Percentiles rank a stretch among this genome's conserved stretches.
phyloP scores from a whole-genome alignment of 75 land plant genomes.

The Picea glauca region DNA sequence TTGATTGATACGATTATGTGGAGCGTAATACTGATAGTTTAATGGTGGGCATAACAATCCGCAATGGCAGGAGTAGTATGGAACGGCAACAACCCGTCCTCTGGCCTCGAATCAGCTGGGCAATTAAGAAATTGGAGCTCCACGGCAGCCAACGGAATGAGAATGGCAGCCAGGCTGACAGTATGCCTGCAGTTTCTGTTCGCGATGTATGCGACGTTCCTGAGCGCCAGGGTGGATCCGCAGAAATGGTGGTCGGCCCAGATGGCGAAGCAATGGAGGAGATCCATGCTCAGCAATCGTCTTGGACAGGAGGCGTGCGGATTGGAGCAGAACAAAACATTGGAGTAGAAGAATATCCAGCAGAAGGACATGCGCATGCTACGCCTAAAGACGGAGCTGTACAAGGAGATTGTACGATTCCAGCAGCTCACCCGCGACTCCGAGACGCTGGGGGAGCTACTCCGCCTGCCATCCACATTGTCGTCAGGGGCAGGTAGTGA shows the following conservation, averaged over 20 bases:
- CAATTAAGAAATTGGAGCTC: background rate
- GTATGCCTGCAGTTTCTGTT: slow-evolving; percentile 67
- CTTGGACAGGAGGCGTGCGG: slow-evolving; percentile 14
- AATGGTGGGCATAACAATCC: no score
- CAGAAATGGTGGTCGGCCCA: slow-evolving; percentile 61
- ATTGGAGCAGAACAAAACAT: slow-evolving; percentile 20
- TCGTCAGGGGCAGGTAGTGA: background rate
- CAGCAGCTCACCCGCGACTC: slow-evolving; percentile 25
- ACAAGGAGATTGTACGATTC: slow-evolving; percentile 21
- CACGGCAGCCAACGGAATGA: background rate
- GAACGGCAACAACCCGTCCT: no score
- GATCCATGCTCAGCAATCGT: slow-evolving; percentile 31
- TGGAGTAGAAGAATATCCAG: slow-evolving; percentile 35
- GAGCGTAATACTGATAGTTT: no score
- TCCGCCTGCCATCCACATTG: slow-evolving; percentile 23
- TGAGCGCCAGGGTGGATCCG: slow-evolving; percentile 58
- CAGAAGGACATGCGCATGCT: slow-evolving; percentile 17
- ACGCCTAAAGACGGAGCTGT: slow-evolving; percentile 15
- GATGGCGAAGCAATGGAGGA: slow-evolving; percentile 71
- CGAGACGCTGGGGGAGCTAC: slow-evolving; percentile 36
- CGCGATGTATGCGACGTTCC: slow-evolving; percentile 81
- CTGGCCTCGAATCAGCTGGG: no score
- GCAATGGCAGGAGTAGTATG: no score
- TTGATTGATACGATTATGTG: no score
- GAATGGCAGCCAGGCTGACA: slow-evolving; percentile 59